Base-by-base conservation (phyloP, 192 early-diverging fungal genomes). In the Dispira simplex region DNA sequence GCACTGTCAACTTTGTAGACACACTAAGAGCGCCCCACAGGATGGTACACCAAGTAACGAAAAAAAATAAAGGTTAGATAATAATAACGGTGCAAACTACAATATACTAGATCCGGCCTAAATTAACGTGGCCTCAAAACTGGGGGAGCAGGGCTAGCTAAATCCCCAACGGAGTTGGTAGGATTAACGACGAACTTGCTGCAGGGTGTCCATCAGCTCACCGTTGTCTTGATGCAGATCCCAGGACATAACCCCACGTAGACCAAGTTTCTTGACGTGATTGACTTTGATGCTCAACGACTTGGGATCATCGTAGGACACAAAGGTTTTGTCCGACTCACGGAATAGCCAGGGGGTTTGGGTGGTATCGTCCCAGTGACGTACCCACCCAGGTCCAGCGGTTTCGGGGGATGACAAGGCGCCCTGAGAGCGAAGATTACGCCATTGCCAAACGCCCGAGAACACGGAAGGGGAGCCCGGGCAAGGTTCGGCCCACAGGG, bases 301-400 rank as follows among this genome's bases (percentile, higher is more conserved):
- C 16, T 73, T 54, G 45, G 76, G 74, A 55, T 87, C 83, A 66
- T 88, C 85, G 66, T 89, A 90, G 0, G 85, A 85, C 51, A 90
- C 79, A 67, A 83, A 86, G 43, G 72, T 67, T 26, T 63, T 77
- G 5, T 75, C 84, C 0, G 65, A 64, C 2, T 72, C 68, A 59
- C 86, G 86, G 70, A 80, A 88, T 44, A 92, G 46, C 85, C 85
- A 89, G 12, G 90, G 88, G 0, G 87, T 87, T 26, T 79, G 68
- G 1, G 79, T 79, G 11, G 69, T 71, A 3, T 69, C 27, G 47
- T 90, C 86, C 77, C 81, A 87, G 60, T 79, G 72, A 21, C 82
- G 75, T 0, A 81, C 62, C 86, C 85, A 92, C 4, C 78, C 80
- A 1, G 77, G 59, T 12, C 66, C 64, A 1, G 86, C 81, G 10